phyloP scores from a whole-genome alignment of 23 red algal species.

The Chondrus crispus region DNA sequence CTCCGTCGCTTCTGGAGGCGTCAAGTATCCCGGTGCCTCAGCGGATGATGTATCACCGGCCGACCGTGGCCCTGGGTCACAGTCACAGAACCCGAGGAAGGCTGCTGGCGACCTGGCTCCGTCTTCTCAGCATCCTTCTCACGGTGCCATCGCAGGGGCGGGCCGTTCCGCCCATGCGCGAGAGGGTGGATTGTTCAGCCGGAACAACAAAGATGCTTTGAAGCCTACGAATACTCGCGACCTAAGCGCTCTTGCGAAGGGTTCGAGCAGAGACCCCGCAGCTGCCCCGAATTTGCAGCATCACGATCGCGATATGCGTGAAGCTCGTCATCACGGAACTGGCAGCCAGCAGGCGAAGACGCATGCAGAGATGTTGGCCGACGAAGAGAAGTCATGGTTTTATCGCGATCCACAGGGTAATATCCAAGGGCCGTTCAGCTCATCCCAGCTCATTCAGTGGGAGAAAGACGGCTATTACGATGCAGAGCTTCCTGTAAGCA shows the following conservation, averaged over 20 bases:
- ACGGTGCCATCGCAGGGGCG: neutral
- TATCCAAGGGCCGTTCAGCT: slow-evolving; percentile 72
- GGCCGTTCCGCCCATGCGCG: slow-evolving; percentile 31
- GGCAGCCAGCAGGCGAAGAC: neutral
- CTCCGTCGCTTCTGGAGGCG: slow-evolving; percentile 33
- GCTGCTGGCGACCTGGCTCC: neutral
- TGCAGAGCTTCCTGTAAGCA: slow-evolving; percentile 68
- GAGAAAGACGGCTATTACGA: slow-evolving; percentile 73
- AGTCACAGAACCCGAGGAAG: neutral
- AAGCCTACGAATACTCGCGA: slow-evolving; percentile 64
- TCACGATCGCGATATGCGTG: slow-evolving; percentile 25
- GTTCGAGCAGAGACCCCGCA: slow-evolving; percentile 51
- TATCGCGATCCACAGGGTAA: slow-evolving; percentile 71
- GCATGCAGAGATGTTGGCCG: slow-evolving; percentile 8
- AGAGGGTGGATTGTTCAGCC: slow-evolving; percentile 39
- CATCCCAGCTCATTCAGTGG: slow-evolving; percentile 69
- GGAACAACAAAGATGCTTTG: slow-evolving; percentile 48
- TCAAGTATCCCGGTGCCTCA: slow-evolving; percentile 45
- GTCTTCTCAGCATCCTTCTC: no score
- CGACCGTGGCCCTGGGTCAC: neutral
- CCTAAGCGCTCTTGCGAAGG: slow-evolving; percentile 54
- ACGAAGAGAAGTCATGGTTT: slow-evolving; percentile 56
- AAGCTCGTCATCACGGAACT: neutral
- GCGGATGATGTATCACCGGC: slow-evolving; percentile 6
- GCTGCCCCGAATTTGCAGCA: slow-evolving; percentile 2